Evolutionary conservation across 2,329 filamentous ascomycete species (phyloP), one percentile per base, ranked within the genome.

Genomic region (Fulvia fulva): DNA sequence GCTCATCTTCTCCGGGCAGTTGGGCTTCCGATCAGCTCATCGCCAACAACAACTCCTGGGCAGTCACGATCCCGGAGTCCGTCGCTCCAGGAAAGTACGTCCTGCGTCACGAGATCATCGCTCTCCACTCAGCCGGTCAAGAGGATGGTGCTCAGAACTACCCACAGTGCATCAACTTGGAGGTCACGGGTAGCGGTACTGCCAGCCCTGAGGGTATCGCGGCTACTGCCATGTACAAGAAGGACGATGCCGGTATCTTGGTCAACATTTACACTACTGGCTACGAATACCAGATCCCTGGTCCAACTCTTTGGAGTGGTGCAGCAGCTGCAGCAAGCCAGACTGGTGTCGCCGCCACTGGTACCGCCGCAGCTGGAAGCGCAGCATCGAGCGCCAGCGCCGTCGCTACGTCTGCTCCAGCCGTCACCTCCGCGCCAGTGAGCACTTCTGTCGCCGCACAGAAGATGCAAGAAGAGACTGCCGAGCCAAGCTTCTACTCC

Each of bases 81-180:
- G 77, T 86, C 52, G 77, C 76, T 25, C 70, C 81, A 5, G 84
- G 84, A 16, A 78, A 84, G 65, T 86, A 85, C 67, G 79, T 86
- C 57, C 77, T 85, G 12, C 79, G 83, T 16, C 80, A 82, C 53
- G 83, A 86, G 74, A 77, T 82, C 53, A 79, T 87, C 51, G 84
- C 81, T 22, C 82, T 87, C 53, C 84, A 87, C 75, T 74, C 75
- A 25, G 80, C 75, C 11, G 75, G 72, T 8, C 64, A 70, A 32
- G 51, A 73, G 16, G 76, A 76, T 54, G 79, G 76, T 21, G 75
- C 76, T 14, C 74, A 79, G 64, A 74, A 74, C 65, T 78, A 79
- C 66, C 77, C 63, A 19, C 65, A 69, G 57, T 79, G 85, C 70
- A 75, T 84, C 65, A 86, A 87, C 76, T 69, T 87, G 60, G 78